These are phyloP conservation scores for Claviceps citrina DNA, from an alignment of 2,329 filamentous ascomycete genomes.

Conservation along the genomic window DNA sequence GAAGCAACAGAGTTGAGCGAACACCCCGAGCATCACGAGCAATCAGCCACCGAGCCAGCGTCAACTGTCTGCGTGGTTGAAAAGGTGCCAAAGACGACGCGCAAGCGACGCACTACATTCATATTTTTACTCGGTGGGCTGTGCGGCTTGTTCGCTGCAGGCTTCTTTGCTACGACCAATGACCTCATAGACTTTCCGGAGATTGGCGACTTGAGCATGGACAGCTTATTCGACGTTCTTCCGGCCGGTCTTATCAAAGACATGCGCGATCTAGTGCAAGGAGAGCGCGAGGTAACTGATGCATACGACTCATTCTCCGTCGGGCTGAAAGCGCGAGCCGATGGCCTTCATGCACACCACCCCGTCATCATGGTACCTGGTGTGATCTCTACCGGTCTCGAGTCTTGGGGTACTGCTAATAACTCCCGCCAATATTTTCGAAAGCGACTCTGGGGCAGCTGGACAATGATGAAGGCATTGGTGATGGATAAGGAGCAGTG, in stretches of 20 bases:
- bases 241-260: constrained; percentile 76
- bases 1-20: constrained; percentile 15
- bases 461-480: constrained; percentile 95
- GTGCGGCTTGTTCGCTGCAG: constrained; percentile 77
- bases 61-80: constrained; percentile 29
- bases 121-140: constrained; percentile 79
- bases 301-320: constrained; percentile 91
- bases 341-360: constrained; percentile 70
- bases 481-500: constrained; percentile 85
- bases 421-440: constrained; percentile 80
- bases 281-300: constrained; percentile 67
- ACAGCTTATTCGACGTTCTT: constrained; percentile 72
- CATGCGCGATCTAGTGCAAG: constrained; percentile 70
- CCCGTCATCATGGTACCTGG: constrained; percentile 95
- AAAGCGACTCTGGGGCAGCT: constrained; percentile 90
- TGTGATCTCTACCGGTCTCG: constrained; percentile 90
- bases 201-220: constrained; percentile 60
- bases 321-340: constrained; percentile 63
- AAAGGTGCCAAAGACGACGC: constrained; percentile 28
- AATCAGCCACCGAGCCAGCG: constrained; percentile 12
- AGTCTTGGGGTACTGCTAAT: constrained; percentile 89
- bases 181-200: constrained; percentile 73
- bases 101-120: constrained; percentile 62
- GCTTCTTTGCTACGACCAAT: constrained; percentile 78
- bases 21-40: constrained; percentile 7